A percentile compares a stretch with the other conserved stretches of the same genome.
Evolutionary conservation across 139 green algal genomes (phyloP).

Genomic region (Zygnema circumcarinatum): DNA sequence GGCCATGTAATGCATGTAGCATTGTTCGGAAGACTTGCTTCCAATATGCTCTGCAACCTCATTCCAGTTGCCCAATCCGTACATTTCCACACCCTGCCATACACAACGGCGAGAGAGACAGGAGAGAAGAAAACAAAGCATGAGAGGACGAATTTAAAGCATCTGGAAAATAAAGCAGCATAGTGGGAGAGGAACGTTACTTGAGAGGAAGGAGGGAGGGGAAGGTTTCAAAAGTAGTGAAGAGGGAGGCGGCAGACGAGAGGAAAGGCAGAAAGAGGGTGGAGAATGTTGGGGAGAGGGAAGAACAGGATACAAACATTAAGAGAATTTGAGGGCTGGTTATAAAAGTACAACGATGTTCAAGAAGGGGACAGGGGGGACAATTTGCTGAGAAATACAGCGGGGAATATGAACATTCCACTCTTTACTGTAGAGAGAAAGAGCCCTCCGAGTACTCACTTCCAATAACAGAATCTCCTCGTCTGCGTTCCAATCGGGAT

Average conservation of each 20-base stretch:
- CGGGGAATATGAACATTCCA: no score
- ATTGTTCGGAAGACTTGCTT: constrained; percentile 74
- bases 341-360: no score
- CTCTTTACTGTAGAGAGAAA: background rate
- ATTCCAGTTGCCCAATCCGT: constrained; percentile 91
- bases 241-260: no score
- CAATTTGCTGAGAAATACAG: no score
- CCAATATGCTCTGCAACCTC: constrained; percentile 80
- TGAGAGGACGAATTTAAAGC: background rate
- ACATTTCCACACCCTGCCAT: constrained; percentile 75
- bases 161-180: background rate
- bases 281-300: no score
- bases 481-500: constrained; percentile 90
- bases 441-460: constrained; percentile 30
- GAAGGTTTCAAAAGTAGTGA: no score
- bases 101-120: background rate
- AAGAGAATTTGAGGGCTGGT: no score
- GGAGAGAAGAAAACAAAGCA: constrained; percentile 24
- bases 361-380: no score
- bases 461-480: constrained; percentile 97
- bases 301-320: no score
- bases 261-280: no score
- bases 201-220: background rate
- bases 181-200: background rate
- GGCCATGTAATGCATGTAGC: constrained; percentile 82